A percentile compares a stretch with the other conserved stretches of the same genome.
Conservation (phyloP, 371 early-diverging fungal genomes). For the Apophysomyces elegans region DNA sequence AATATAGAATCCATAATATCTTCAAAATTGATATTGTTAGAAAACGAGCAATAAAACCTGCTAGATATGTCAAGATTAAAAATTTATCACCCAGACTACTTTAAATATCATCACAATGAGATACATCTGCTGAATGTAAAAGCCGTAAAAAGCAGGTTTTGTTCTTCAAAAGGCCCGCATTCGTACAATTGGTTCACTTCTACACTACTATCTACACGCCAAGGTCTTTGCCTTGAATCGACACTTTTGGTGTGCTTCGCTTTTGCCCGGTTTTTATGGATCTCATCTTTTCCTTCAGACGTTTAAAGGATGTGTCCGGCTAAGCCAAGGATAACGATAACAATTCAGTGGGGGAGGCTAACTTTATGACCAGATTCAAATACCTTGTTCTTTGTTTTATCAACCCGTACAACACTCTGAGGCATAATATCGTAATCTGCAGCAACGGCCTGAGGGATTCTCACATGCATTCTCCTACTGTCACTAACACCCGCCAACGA, state of each 20-base stretch:
- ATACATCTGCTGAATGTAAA: no score
- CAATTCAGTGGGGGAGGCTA: background rate
- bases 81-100: no score
- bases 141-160: background rate
- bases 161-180: background rate
- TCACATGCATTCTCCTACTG: constrained; percentile 34
- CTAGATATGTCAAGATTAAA: no score
- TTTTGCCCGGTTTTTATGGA: constrained; percentile 46
- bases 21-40: no score
- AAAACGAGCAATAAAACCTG: no score
- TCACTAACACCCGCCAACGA: constrained; percentile 1
- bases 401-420: constrained; percentile 43
- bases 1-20: background rate
- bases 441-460: constrained; percentile 52
- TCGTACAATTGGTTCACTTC: background rate
- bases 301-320: constrained; percentile 39
- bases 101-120: no score
- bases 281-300: constrained; percentile 46
- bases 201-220: background rate
- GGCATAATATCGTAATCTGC: constrained; percentile 58
- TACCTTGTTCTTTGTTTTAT: constrained; percentile 34
- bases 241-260: constrained; percentile 38
- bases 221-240: constrained; percentile 40
- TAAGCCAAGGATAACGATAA: constrained; percentile 3
- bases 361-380: background rate